phyloP scores from a whole-genome alignment of 2,329 filamentous ascomycete genomes.

The Lizonia empirigonia region DNA sequence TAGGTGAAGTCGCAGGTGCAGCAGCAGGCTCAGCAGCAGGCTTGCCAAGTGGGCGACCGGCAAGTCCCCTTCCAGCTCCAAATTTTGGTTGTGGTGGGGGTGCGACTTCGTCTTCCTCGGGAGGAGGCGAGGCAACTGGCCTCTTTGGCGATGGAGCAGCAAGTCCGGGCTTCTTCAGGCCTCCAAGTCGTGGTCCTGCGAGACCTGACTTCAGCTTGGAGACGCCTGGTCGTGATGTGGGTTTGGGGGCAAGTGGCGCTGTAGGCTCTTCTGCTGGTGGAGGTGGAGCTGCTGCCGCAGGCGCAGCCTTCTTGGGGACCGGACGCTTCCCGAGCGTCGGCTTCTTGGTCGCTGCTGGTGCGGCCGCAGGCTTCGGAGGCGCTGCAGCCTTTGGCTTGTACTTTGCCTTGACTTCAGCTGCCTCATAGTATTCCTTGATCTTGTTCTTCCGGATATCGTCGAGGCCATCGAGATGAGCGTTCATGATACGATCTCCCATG shows the following conservation, averaged over 20 bases:
- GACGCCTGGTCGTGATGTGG: slow-evolving; percentile 58
- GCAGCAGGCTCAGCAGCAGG: slow-evolving; percentile 71
- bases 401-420: slow-evolving; percentile 83
- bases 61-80: slow-evolving; percentile 73
- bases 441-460: slow-evolving; percentile 96
- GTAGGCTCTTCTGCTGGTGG: slow-evolving; percentile 53
- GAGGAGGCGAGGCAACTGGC: slow-evolving; percentile 57
- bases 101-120: slow-evolving; percentile 49
- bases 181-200: slow-evolving; percentile 45
- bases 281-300: slow-evolving; percentile 45
- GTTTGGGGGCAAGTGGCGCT: slow-evolving; percentile 63
- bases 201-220: slow-evolving; percentile 51
- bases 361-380: slow-evolving; percentile 61
- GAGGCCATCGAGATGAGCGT: slow-evolving; percentile 83
- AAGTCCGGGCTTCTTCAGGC: slow-evolving; percentile 50
- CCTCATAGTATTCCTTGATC: slow-evolving; percentile 88
- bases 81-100: slow-evolving; percentile 62
- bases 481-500: slow-evolving; percentile 95
- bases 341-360: slow-evolving; percentile 49
- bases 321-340: slow-evolving; percentile 57
- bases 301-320: slow-evolving; percentile 58
- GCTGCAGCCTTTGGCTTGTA: slow-evolving; percentile 83
- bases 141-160: slow-evolving; percentile 47
- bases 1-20: slow-evolving; percentile 57
- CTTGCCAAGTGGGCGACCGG: slow-evolving; percentile 83